Evolutionary conservation across 768 basidiomycete species (phyloP).

Genomic region (Lactarius sp.): DNA sequence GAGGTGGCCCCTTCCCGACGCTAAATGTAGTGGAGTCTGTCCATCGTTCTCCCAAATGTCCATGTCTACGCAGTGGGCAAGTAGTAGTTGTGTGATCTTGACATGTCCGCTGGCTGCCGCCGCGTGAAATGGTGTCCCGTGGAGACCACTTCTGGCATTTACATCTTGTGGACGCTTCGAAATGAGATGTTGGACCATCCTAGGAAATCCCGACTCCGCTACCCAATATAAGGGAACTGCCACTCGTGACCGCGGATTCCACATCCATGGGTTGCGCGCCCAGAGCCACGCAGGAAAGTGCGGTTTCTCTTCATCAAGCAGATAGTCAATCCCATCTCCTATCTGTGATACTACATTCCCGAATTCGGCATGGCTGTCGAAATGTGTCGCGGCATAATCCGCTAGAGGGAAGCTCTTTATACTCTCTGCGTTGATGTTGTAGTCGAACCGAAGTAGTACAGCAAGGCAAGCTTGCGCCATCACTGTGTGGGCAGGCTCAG

Average conservation of each 20-base stretch:
- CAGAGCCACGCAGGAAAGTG: not conserved
- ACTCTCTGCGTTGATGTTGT: not conserved
- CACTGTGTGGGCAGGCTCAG: not conserved
- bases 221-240: no score
- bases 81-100: no score
- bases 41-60: no score
- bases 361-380: not conserved
- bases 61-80: no score
- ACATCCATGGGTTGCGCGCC: no score
- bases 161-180: not conserved
- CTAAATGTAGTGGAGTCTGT: no score
- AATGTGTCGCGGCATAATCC: not conserved
- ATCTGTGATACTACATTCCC: not conserved
- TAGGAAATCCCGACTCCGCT: no score
- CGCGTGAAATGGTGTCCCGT: not conserved
- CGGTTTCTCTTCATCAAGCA: not conserved
- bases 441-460: not conserved
- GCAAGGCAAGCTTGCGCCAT: not conserved
- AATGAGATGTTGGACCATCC: not conserved
- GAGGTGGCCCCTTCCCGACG: no score
- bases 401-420: not conserved
- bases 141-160: no score
- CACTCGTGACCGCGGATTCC: no score
- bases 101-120: no score
- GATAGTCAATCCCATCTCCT: not conserved